A percentile compares a stretch with the other conserved stretches of the same genome.
These are phyloP conservation scores for Myrmaecium sp. DNA, from an alignment of 2,329 filamentous ascomycete species.

Conservation along the genomic window DNA sequence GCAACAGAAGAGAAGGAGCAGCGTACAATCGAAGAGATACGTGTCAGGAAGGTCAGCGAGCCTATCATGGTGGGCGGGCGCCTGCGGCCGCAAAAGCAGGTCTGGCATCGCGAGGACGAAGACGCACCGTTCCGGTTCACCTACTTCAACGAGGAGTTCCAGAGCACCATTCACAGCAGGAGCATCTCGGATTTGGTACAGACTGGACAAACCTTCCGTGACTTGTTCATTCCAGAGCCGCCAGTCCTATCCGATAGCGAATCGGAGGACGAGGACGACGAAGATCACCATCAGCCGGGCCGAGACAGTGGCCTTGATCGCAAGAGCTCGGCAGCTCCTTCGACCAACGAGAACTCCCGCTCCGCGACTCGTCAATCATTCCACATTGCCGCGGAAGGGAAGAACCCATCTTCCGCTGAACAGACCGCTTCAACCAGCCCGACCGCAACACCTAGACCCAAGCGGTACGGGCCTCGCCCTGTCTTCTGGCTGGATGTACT, in stretches of 20 bases:
- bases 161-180: constrained; percentile 89
- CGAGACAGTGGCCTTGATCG: constrained; percentile 2
- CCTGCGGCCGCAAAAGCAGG: constrained; percentile 57
- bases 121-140: constrained; percentile 90
- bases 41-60: constrained; percentile 83
- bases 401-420: constrained; percentile 18
- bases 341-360: neutral
- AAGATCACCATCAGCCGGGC: no score
- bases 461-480: constrained; percentile 55
- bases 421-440: constrained; percentile 35
- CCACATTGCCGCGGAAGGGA: constrained; percentile 4
- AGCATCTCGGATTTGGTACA: constrained; percentile 87
- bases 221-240: constrained; percentile 85
- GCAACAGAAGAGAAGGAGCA: constrained; percentile 78
- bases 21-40: constrained; percentile 56
- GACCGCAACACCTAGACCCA: constrained; percentile 11
- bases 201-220: constrained; percentile 64
- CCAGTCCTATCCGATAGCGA: constrained; percentile 40
- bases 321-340: neutral
- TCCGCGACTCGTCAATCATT: constrained; percentile 1
- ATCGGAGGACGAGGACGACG: constrained; percentile 47
- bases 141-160: constrained; percentile 96
- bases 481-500: constrained; percentile 96
- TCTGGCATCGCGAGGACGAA: constrained; percentile 77
- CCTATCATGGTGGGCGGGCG: constrained; percentile 84